A percentile compares a stretch with the other conserved stretches of the same genome.
Conservation (phyloP, 371 early-diverging fungal species). For the Mucor plumbeus region DNA sequence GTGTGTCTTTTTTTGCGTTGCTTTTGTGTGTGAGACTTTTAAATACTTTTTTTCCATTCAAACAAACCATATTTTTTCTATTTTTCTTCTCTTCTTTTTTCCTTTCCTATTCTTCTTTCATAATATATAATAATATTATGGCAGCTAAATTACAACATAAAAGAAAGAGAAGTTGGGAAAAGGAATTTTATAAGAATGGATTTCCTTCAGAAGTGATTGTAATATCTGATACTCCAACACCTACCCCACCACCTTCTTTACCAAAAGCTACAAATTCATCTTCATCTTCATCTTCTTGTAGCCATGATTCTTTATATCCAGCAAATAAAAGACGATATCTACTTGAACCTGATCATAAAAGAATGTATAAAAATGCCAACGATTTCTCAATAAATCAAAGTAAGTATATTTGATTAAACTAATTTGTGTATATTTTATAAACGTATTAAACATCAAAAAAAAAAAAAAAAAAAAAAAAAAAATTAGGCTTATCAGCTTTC, state of each 20-base stretch:
- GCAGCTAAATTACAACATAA: slow-evolving; percentile 7
- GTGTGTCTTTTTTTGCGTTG: neutral
- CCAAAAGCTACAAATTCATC: slow-evolving; percentile 1
- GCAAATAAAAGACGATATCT: slow-evolving; percentile 9
- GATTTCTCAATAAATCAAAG: slow-evolving; percentile 16
- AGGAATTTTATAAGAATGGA: slow-evolving; percentile 62
- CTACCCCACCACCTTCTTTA: slow-evolving; percentile 14
- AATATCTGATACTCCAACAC: slow-evolving; percentile 58
- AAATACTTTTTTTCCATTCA: slow-evolving; percentile 7
- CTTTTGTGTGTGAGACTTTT: slow-evolving; percentile 7
- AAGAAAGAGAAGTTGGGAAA: slow-evolving; percentile 47
- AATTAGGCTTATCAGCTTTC: slow-evolving; percentile 15
- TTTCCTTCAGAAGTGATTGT: slow-evolving; percentile 62
- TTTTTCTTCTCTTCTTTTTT: neutral
- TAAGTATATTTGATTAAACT: neutral
- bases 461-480: too few relatives aligned
- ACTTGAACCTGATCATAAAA: slow-evolving; percentile 9
- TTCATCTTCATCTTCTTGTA: neutral
- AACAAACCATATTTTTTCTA: slow-evolving; percentile 7
- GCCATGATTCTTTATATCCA: slow-evolving; percentile 9
- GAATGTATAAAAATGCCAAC: neutral
- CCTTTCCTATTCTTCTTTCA: neutral
- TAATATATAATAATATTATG: neutral
- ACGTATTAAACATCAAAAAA: neutral
- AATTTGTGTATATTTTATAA: neutral